These are phyloP conservation scores for Pichia ethanolica DNA, from an alignment of 805 yeast genomes.

Conservation along the genomic window DNA sequence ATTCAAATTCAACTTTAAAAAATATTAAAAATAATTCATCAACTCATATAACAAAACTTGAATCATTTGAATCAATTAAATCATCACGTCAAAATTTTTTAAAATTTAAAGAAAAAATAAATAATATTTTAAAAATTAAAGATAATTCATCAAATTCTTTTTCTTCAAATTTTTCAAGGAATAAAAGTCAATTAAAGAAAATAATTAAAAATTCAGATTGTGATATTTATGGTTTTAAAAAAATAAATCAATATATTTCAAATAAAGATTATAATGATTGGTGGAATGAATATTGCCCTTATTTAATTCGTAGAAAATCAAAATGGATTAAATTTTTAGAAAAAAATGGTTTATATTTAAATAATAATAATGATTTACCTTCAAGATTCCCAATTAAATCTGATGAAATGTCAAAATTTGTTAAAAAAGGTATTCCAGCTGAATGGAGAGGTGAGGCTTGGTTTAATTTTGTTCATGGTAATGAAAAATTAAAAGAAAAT, in stretches of 20 bases:
- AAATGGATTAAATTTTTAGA: conserved; percentile 71
- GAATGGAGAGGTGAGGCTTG: conserved; percentile 97
- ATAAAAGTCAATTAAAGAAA: conserved; percentile 4
- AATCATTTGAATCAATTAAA: not conserved
- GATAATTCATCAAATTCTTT: not conserved
- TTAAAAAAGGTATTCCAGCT: conserved; percentile 90
- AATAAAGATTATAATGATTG: conserved; percentile 59
- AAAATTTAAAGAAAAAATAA: conserved; percentile 1
- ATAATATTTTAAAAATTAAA: not conserved
- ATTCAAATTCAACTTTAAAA: not conserved
- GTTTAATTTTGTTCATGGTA: conserved; percentile 89
- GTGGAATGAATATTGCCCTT: conserved; percentile 63
- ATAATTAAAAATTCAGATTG: conserved; percentile 27
- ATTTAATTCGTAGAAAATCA: conserved; percentile 54
- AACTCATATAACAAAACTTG: not conserved
- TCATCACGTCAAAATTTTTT: not conserved
- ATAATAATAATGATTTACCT: conserved; percentile 42
- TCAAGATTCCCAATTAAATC: conserved; percentile 68
- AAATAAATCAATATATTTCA: conserved; percentile 47
- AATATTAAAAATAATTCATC: not conserved
- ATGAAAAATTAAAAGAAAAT: conserved; percentile 51
- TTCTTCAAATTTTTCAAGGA: conserved; percentile 1
- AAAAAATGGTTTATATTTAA: conserved; percentile 52
- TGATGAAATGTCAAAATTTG: conserved; percentile 69
- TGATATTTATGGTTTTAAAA: conserved; percentile 87